Base-by-base conservation (phyloP, 768 basidiomycete genomes). In the Psilocybe tampanensis region DNA sequence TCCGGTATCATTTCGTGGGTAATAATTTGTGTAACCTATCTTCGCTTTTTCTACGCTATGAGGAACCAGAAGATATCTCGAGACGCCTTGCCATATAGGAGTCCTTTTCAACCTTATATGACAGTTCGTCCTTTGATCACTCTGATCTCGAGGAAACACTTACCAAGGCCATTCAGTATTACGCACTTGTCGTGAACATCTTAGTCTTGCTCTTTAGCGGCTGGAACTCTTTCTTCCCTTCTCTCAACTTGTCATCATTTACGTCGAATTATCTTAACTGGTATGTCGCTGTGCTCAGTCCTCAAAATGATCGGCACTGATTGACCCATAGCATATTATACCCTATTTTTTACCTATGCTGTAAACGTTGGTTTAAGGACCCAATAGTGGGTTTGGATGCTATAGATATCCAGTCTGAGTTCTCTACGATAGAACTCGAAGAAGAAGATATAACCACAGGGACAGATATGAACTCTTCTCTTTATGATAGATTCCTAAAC, bases 91-190 rank as follows among this genome's bases (percentile, higher is more conserved):
- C 71, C 74, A 8, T 73, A 74, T 65, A 68, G 71, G 64, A 78
- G 74, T 32, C 80, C 82, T 13, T 76, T 77, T 56, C 79, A 79
- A 59, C 80, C 80, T 9, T 80, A 73, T 57, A 72, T 79, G 18
- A 74, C 80, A 9, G 69, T 68, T 53, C 44, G 67, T 50, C 19
- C 51, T 41, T 7, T 44, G 2, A 13, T 56, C 5, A 22, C 8
- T 9, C 23, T 36, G 33, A 18, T 24, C n/a, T 21, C 48, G 23
- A 47, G 22, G 17, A 8, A 43, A n/a, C 39, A 8, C 53, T 49
- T 21, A 23, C 17, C 21, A 32, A 32, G 47, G 42, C 5, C 47
- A 19, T 21, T 17, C 33, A 71, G 69, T 71, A 67, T 45, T 71
- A 67, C 50, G 67, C 66, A 23, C 59, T 72, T 43, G 23, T 54